Base-by-base conservation (phyloP, 371 early-diverging fungal species). In the Mycotypha africana region DNA sequence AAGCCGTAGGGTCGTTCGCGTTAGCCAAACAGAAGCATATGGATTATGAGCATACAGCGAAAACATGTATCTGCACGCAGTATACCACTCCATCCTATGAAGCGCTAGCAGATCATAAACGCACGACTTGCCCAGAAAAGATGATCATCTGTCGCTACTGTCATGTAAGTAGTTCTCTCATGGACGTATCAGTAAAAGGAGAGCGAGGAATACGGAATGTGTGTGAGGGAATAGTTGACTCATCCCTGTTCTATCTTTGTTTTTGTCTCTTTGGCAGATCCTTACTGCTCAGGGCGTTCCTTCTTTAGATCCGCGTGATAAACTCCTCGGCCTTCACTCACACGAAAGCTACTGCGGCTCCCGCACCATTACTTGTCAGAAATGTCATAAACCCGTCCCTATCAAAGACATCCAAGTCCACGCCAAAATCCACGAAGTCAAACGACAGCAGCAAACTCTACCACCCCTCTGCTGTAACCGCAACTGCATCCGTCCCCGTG, bases 341-440 rank as follows among this genome's bases (percentile, higher is more conserved):
- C 95, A 94, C 59, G 95, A 94, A 58, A 79, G 85, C 39, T 85
- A 86, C 34, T 94, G 95, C 50, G 92, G 95, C 15, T 81, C 79
- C 24, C 74, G 93, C 14, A 91, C 93, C 0, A 89, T 92, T 32
- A 62, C 67, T 20, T 94, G 92, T 52, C 76, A 74, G 31, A 85
- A 86, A 56, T 94, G 95, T 56, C 57, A 69, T 2, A 60, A 71
- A 23, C 70, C 78, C 22, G 86, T 93, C 28, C 78, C 82, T 23
- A 80, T 94, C 53, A 90, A 89, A 64, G 86, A 91, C 42, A 81
- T 90, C 2, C 76, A 73, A 38, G 70, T 82, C 0, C 90, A 91
- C 56, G 79, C 80, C 26, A 74, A 77, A 42, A 58, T 88, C 26
- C 94, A 93, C 58, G 84, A 85, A 38, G 62, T 76, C 12, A 72